Conservation (phyloP, 2,329 filamentous ascomycete genomes). For the Xylaria sp. region DNA sequence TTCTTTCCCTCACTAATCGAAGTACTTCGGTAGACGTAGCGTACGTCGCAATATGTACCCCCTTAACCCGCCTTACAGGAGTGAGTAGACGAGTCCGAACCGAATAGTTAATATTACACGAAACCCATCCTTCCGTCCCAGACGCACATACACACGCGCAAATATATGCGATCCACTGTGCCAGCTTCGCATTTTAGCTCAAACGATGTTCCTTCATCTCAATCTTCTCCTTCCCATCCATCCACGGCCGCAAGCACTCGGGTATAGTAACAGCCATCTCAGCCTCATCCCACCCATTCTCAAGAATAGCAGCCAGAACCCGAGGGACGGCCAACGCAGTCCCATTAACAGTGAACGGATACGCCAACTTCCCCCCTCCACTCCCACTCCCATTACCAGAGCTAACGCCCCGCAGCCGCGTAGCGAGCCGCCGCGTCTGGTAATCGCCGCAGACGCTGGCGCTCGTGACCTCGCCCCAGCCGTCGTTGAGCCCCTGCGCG, state of each 20-base stretch:
- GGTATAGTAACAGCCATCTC: conserved; percentile 77
- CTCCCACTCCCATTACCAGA: conserved; percentile 25
- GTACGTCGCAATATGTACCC: background rate
- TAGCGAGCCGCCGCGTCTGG: conserved; percentile 84
- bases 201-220: conserved; percentile 51
- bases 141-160: background rate
- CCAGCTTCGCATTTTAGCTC: background rate
- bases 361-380: conserved; percentile 63
- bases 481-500: conserved; percentile 61
- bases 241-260: conserved; percentile 81
- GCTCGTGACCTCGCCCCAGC: conserved; percentile 94
- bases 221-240: conserved; percentile 80
- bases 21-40: background rate
- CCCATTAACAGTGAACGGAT: conserved; percentile 92
- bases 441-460: conserved; percentile 95
- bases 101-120: background rate
- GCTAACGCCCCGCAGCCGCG: conserved; percentile 66
- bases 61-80: background rate
- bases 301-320: conserved; percentile 87
- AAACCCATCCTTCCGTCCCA: background rate
- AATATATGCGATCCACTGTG: background rate
- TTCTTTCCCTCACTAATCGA: background rate
- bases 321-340: conserved; percentile 92
- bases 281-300: conserved; percentile 87
- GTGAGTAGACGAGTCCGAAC: background rate